Conservation (phyloP, 768 basidiomycete species). For the Mycena vulgaris region DNA sequence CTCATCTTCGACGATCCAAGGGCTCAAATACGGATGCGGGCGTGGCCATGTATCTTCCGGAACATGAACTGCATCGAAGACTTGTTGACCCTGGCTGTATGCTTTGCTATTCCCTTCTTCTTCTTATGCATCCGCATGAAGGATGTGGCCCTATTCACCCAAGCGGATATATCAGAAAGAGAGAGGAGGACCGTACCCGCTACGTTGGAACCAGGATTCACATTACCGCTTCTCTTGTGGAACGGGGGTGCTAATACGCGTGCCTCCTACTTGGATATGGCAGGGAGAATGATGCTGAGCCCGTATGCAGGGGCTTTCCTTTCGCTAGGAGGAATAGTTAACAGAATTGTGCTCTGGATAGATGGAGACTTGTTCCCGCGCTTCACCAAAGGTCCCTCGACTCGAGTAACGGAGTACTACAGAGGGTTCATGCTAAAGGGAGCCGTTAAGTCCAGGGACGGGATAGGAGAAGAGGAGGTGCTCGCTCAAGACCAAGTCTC, state of each 20-base stretch:
- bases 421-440: neutral
- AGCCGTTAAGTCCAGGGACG: neutral
- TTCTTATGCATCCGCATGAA: neutral
- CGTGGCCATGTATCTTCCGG: neutral
- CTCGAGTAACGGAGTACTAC: neutral
- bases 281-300: no score
- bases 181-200: no score
- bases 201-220: no score
- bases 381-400: neutral
- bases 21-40: neutral
- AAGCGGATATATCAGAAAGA: neutral
- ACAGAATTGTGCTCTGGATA: neutral
- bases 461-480: neutral
- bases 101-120: neutral
- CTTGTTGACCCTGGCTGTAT: neutral
- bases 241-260: no score
- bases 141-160: neutral
- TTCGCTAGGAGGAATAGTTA: neutral
- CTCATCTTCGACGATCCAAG: neutral
- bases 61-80: neutral
- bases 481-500: neutral
- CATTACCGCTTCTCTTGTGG: no score
- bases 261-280: no score
- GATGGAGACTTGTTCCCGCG: neutral
- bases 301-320: neutral